phyloP scores from a whole-genome alignment of 805 yeast genomes.

The Starmera quercuum region DNA sequence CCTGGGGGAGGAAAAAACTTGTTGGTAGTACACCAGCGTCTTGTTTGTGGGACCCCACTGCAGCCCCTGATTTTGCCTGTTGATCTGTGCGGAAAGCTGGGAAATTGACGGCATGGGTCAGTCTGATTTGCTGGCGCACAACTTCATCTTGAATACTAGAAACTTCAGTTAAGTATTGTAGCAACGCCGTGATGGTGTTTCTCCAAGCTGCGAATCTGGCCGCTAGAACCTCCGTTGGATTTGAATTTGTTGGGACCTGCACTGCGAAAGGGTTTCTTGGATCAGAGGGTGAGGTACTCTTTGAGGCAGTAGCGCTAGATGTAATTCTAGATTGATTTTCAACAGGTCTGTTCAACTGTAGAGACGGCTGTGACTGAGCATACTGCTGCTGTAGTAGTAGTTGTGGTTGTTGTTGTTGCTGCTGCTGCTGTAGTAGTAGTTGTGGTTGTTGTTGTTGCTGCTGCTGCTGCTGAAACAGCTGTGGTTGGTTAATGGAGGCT shows the following conservation, averaged over 20 bases:
- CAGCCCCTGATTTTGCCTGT: background rate
- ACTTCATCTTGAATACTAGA: slow-evolving; percentile 85
- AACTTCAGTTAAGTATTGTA: slow-evolving; percentile 69
- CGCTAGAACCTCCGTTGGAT: slow-evolving; percentile 85
- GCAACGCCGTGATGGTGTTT: slow-evolving; percentile 62
- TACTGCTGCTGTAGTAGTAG: slow-evolving; percentile 3
- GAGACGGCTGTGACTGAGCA: slow-evolving; percentile 4
- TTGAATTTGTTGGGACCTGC: slow-evolving; percentile 49
- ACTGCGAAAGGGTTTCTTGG: slow-evolving; percentile 42
- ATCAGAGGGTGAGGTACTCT: slow-evolving; percentile 19
- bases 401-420: slow-evolving; percentile 8
- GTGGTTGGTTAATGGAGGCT: slow-evolving; percentile 1
- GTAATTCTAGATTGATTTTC: slow-evolving; percentile 3
- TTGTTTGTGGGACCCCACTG: background rate
- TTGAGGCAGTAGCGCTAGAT: slow-evolving; percentile 1
- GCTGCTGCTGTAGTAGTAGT: background rate
- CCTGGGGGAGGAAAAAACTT: slow-evolving; percentile 64
- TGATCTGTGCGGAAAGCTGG: slow-evolving; percentile 19
- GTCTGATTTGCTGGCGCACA: slow-evolving; percentile 70
- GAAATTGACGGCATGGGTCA: slow-evolving; percentile 67
- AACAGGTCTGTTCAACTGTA: slow-evolving; percentile 2
- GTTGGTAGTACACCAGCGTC: slow-evolving; percentile 8
- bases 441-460: slow-evolving; percentile 2
- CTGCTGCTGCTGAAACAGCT: background rate
- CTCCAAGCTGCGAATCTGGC: slow-evolving; percentile 85